Conservation (phyloP, 2,329 filamentous ascomycete genomes). For the Leptoxyphium fumago region DNA sequence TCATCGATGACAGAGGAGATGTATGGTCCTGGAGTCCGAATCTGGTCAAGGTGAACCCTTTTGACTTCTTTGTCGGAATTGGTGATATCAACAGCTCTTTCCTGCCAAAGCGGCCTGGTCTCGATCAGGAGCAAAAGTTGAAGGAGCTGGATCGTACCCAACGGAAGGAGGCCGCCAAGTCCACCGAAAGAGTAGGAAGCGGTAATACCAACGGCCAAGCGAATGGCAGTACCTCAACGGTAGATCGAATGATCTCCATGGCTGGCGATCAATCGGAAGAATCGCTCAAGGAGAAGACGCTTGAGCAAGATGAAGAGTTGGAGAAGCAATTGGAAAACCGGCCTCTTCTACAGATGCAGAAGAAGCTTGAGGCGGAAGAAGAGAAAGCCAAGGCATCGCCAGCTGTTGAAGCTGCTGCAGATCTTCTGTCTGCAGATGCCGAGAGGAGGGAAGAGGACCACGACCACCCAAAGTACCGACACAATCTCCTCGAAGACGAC, state of each 20-base stretch:
- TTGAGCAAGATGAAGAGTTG: conserved; percentile 75
- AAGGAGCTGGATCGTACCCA: conserved; percentile 1
- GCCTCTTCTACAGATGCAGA: conserved; percentile 81
- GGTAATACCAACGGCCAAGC: conserved; percentile 1
- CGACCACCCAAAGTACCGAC: conserved; percentile 35
- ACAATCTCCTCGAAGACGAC: conserved; percentile 74
- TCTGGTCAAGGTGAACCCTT: conserved; percentile 84
- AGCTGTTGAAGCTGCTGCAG: conserved; percentile 32
- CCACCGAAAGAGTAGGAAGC: conserved; percentile 1
- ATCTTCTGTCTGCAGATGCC: conserved; percentile 20
- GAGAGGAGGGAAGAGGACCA: conserved; percentile 18
- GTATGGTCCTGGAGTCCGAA: conserved; percentile 93
- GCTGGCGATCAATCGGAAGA: conserved; percentile 53
- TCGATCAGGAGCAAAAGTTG: conserved; percentile 1
- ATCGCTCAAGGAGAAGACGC: conserved; percentile 58
- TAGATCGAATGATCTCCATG: conserved; percentile 69
- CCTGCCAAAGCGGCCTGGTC: conserved; percentile 56
- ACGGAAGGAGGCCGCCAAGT: conserved; percentile 5
- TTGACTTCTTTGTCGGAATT: conserved; percentile 96
- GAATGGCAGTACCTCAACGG: conserved; percentile 38
- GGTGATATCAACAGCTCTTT: conserved; percentile 99
- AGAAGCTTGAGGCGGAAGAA: conserved; percentile 75
- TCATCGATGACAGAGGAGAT: conserved; percentile 93
- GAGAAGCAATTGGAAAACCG: conserved; percentile 81
- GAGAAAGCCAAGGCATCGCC: conserved; percentile 41